phyloP scores from a whole-genome alignment of 202 grass and related monocot species.

The Zoysia matrella region DNA sequence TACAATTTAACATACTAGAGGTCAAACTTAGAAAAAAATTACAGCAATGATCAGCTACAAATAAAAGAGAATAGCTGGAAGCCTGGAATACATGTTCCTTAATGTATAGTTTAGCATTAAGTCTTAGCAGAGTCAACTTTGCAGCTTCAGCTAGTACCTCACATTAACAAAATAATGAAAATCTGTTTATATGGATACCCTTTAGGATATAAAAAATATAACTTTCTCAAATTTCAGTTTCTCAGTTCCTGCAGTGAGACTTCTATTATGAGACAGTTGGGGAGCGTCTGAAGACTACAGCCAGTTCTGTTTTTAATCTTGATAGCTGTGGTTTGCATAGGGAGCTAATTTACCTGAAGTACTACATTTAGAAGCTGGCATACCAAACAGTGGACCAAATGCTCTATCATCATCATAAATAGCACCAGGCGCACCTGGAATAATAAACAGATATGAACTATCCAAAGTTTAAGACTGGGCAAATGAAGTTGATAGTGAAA shows the following conservation, averaged over 20 bases:
- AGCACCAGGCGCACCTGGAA: slow-evolving; percentile 40
- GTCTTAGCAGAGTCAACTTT: too few species aligned
- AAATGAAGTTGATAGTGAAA: slow-evolving; percentile 28
- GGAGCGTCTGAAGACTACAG: slow-evolving; percentile 31
- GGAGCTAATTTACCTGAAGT: slow-evolving; percentile 47
- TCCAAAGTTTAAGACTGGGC: not conserved
- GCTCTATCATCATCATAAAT: slow-evolving; percentile 43
- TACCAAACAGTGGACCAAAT: slow-evolving; percentile 38
- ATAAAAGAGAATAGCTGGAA: not conserved
- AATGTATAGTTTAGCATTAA: not conserved
- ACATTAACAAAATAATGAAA: too few species aligned
- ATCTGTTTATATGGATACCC: too few species aligned
- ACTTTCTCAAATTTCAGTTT: too few species aligned
- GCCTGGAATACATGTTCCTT: not conserved
- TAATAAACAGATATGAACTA: slow-evolving; percentile 24
- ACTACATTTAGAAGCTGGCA: slow-evolving; percentile 44
- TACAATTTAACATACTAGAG: too few species aligned
- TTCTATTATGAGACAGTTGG: slow-evolving; percentile 27
- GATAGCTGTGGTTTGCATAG: slow-evolving; percentile 25
- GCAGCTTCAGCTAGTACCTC: too few species aligned
- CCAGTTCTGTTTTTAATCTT: slow-evolving; percentile 49
- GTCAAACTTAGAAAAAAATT: not conserved
- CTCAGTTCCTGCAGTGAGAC: too few species aligned
- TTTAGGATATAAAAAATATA: too few species aligned
- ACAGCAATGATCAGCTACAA: not conserved